These are phyloP conservation scores for Pestalotiopsis sp. DNA, from an alignment of 2,329 filamentous ascomycete species.

Conservation along the genomic window DNA sequence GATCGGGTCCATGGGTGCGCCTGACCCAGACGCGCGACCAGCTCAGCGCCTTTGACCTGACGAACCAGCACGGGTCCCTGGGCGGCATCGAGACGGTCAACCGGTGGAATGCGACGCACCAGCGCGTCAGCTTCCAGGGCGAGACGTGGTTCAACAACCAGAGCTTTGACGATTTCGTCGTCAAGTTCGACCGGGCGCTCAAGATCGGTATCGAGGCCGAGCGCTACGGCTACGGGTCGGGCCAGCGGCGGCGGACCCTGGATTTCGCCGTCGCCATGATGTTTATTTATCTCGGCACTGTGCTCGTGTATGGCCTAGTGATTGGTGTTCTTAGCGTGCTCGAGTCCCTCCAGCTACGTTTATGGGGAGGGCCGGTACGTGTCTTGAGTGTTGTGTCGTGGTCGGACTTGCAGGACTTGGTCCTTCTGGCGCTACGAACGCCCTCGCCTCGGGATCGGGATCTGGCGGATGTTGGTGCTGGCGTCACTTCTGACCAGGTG, in stretches of 20 bases:
- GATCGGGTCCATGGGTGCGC: neutral
- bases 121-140: neutral
- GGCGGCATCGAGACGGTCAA: neutral
- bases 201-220: neutral
- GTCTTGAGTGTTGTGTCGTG: neutral
- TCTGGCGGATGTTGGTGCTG: neutral
- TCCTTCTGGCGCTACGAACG: neutral
- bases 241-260: neutral
- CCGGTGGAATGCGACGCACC: neutral
- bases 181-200: neutral
- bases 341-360: neutral
- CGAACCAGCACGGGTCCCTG: neutral
- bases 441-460: neutral
- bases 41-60: neutral
- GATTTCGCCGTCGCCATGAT: neutral
- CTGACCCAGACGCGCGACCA: neutral
- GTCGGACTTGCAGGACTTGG: neutral
- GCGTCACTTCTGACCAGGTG: neutral
- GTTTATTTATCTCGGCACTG: neutral
- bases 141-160: neutral
- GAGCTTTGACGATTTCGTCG: neutral
- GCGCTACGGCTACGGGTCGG: neutral
- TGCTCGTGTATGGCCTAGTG: neutral
- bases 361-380: neutral
- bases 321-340: neutral